Conservation (phyloP, 1,284 basidiomycete species). For the Naganishia sp. region DNA sequence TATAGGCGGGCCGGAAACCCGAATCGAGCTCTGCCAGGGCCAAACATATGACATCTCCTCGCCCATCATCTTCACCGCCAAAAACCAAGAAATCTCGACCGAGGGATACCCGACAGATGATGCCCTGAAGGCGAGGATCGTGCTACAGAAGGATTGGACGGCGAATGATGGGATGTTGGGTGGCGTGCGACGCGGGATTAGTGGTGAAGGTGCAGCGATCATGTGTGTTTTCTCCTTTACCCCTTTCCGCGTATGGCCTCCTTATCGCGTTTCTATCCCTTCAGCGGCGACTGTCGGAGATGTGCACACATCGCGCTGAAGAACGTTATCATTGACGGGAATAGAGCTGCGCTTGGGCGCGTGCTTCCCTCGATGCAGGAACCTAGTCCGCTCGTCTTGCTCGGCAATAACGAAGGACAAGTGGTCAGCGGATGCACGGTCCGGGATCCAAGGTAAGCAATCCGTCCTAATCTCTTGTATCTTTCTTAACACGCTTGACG, state of each 20-base stretch:
- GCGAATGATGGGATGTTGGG: not conserved
- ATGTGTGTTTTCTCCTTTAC: not conserved
- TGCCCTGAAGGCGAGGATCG: slow-evolving; percentile 50
- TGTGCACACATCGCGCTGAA: slow-evolving; percentile 50
- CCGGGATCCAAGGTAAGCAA: slow-evolving; percentile 41
- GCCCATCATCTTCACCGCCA: slow-evolving; percentile 56
- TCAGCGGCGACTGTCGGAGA: slow-evolving; percentile 52
- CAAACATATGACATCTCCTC: slow-evolving; percentile 51
- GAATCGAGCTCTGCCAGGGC: slow-evolving; percentile 55
- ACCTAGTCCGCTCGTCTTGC: slow-evolving; percentile 44
- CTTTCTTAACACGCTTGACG: not conserved
- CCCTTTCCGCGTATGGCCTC: not conserved
- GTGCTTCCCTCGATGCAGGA: slow-evolving; percentile 38
- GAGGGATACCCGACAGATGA: slow-evolving; percentile 54
- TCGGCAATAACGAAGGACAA: slow-evolving; percentile 55
- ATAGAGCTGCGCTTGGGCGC: slow-evolving; percentile 46
- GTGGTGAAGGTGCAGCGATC: slow-evolving; percentile 4
- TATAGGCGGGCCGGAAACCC: slow-evolving; percentile 51
- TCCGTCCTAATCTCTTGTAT: not conserved
- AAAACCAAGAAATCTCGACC: slow-evolving; percentile 57
- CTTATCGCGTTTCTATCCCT: not conserved
- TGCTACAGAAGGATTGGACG: slow-evolving; percentile 21
- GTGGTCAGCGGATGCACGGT: slow-evolving; percentile 43
- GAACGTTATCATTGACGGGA: slow-evolving; percentile 52
- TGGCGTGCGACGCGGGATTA: not conserved